Evolutionary conservation across 2,329 filamentous ascomycete genomes (phyloP).

Genomic region (Fusarium compactum): DNA sequence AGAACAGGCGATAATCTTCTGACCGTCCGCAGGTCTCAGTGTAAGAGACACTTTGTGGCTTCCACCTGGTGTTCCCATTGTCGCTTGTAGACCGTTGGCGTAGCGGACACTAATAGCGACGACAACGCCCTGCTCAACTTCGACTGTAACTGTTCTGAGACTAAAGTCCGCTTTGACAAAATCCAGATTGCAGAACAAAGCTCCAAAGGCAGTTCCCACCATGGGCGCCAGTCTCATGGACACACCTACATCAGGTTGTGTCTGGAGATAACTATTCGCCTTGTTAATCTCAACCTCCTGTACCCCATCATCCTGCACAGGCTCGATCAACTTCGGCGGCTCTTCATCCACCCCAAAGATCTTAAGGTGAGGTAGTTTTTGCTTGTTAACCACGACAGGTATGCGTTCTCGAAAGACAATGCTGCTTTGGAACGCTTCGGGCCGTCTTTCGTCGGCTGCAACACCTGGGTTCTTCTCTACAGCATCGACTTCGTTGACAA

Average conservation of each 20-base stretch:
- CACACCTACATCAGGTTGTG: not conserved
- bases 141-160: not conserved
- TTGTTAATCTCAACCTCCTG: not conserved
- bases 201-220: not conserved
- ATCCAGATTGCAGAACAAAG: constrained; percentile 1
- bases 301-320: not conserved
- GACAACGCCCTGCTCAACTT: not conserved
- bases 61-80: not conserved
- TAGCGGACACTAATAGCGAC: not conserved
- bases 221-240: not conserved
- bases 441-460: not conserved
- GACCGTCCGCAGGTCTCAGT: not conserved
- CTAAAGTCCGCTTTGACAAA: not conserved
- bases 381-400: not conserved
- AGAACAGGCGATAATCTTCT: not conserved
- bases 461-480: not conserved
- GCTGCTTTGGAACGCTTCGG: not conserved
- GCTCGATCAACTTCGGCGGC: not conserved
- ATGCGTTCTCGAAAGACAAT: not conserved
- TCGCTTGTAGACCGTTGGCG: not conserved
- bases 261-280: not conserved
- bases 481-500: not conserved
- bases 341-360: not conserved
- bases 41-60: not conserved
- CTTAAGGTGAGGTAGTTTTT: not conserved